Evolutionary conservation across 2,329 filamentous ascomycete genomes (phyloP).

Genomic region (Aspergillus texensis): DNA sequence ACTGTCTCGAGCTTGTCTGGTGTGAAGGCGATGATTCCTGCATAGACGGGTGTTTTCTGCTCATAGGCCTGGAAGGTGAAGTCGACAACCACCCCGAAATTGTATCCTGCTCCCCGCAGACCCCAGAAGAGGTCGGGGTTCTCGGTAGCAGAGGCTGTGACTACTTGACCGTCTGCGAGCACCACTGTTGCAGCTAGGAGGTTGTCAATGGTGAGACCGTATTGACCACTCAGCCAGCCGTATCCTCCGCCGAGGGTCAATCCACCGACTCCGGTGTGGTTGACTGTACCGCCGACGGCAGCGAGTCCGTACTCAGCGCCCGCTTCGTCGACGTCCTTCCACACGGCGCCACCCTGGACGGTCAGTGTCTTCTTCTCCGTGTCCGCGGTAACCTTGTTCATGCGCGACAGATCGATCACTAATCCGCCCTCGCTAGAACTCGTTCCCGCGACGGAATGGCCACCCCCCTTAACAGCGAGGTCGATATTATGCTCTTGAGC

Average conservation of each 20-base stretch:
- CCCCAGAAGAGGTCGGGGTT: slow-evolving; percentile 56
- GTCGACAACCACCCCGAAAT: slow-evolving; percentile 51
- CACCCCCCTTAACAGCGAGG: slow-evolving; percentile 34
- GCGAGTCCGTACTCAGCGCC: slow-evolving; percentile 57
- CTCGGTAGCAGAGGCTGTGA: slow-evolving; percentile 44
- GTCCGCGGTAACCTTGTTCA: slow-evolving; percentile 57
- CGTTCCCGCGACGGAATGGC: slow-evolving; percentile 56
- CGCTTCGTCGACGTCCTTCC: slow-evolving; percentile 59
- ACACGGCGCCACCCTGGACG: slow-evolving; percentile 57
- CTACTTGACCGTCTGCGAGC: slow-evolving; percentile 43
- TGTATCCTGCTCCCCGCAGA: slow-evolving; percentile 49
- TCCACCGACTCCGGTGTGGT: slow-evolving; percentile 64
- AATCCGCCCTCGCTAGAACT: slow-evolving; percentile 59
- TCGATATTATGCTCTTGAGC: slow-evolving; percentile 39
- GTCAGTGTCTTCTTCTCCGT: slow-evolving; percentile 48
- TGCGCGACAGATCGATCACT: slow-evolving; percentile 58
- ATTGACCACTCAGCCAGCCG: slow-evolving; percentile 57
- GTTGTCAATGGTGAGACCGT: slow-evolving; percentile 59
- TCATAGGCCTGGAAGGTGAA: slow-evolving; percentile 45
- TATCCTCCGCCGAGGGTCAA: slow-evolving; percentile 62
- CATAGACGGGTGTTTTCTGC: slow-evolving; percentile 35
- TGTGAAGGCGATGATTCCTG: slow-evolving; percentile 33
- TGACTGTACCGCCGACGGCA: slow-evolving; percentile 64
- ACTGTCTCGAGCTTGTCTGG: slow-evolving; percentile 29
- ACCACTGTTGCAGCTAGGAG: slow-evolving; percentile 46